These are phyloP conservation scores for Excoecaria agallocha DNA, from an alignment of 345 rosid species.

Conservation along the genomic window DNA sequence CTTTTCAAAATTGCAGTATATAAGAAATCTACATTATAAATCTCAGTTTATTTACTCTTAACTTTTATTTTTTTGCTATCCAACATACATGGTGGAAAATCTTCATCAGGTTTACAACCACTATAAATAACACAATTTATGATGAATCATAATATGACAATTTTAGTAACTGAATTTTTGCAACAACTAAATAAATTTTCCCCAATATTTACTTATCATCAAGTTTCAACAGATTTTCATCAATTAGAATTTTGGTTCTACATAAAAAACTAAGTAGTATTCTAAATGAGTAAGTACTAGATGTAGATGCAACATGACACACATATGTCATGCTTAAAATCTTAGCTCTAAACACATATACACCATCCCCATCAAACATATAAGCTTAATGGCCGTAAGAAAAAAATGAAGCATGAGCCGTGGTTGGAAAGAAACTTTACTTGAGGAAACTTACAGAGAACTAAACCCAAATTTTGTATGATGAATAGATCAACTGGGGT, in stretches of 20 bases:
- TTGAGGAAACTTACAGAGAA: constrained; percentile 90
- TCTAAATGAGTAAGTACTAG: neutral
- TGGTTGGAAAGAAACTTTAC: constrained; percentile 35
- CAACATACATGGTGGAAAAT: neutral
- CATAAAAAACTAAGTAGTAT: neutral
- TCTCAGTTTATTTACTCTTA: too few relatives aligned
- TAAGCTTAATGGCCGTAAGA: neutral
- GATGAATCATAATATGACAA: neutral
- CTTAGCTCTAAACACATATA: too few relatives aligned
- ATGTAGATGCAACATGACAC: neutral
- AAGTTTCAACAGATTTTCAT: neutral
- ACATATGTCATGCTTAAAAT: neutral
- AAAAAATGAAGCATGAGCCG: constrained; percentile 3
- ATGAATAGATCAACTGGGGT: constrained; percentile 83
- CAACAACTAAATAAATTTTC: neutral
- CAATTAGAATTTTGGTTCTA: neutral
- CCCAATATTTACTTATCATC: neutral
- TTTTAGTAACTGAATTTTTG: neutral
- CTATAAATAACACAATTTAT: neutral
- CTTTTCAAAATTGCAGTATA: too few relatives aligned
- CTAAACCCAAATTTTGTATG: constrained; percentile 78
- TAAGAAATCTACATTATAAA: too few relatives aligned
- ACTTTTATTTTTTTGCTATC: neutral
- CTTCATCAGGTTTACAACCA: neutral
- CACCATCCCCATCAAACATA: too few relatives aligned